phyloP scores from a whole-genome alignment of 768 basidiomycete genomes.

The Leucosporidium scottii region DNA sequence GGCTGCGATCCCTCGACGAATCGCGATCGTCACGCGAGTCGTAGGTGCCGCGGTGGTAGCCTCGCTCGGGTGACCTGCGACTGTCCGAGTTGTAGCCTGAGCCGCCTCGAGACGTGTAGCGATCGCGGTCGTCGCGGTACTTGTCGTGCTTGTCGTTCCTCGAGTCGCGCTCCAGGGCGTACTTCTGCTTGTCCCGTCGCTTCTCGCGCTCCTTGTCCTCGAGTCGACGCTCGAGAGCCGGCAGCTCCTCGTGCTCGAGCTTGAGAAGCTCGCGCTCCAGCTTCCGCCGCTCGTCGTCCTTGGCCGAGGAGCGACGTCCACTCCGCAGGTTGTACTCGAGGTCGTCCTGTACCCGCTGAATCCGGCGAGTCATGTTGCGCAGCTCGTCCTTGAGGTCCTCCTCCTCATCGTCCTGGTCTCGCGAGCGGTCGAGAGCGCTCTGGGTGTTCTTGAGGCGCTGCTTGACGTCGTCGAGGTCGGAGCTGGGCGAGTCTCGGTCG shows the following conservation, averaged over 20 bases:
- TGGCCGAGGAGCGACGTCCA: constrained; percentile 60
- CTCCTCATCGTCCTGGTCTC: constrained; percentile 70
- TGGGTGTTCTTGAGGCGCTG: constrained; percentile 71
- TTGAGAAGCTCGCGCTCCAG: constrained; percentile 79
- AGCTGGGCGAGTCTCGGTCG: constrained; percentile 42
- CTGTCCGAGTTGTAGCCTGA: constrained; percentile 26
- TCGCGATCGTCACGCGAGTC: constrained; percentile 31
- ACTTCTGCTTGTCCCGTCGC: constrained; percentile 69
- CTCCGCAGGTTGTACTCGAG: constrained; percentile 69
- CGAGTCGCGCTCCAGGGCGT: constrained; percentile 69
- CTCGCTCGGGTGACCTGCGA: constrained; percentile 17
- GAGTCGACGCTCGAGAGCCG: constrained; percentile 78
- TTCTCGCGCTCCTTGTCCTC: constrained; percentile 68
- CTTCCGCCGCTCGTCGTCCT: constrained; percentile 77
- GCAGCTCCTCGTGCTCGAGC: constrained; percentile 83
- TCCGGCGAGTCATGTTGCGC: constrained; percentile 73
- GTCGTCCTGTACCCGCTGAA: constrained; percentile 81
- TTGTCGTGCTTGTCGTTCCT: constrained; percentile 58
- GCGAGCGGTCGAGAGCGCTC: constrained; percentile 65
- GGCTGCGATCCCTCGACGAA: constrained; percentile 42
- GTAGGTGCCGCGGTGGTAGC: constrained; percentile 32
- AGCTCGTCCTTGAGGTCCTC: constrained; percentile 86
- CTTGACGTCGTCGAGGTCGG: constrained; percentile 80
- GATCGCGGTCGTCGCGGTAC: constrained; percentile 42
- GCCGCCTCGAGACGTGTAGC: constrained; percentile 10